Base-by-base conservation (phyloP, 352 stramenopile genomes). In the Phytophthora macrochlamydospora region DNA sequence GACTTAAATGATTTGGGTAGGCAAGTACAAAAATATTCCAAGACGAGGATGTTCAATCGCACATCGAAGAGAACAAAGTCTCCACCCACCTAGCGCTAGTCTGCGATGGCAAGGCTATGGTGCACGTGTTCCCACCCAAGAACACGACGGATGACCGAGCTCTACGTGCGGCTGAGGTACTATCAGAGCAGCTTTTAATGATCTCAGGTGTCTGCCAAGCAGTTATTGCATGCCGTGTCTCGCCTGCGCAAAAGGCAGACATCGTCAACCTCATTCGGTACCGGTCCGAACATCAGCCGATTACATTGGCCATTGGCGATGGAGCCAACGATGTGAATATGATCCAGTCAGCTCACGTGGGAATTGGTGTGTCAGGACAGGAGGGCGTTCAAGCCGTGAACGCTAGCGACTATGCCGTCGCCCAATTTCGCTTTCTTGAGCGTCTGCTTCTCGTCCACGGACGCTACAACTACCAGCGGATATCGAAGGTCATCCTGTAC, bases 381-480 rank as follows among this genome's bases (percentile, higher is more conserved):
- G 93, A 98, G 59, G 93, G 93, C 18, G 72, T 96, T 2, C 94
- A 97, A 68, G 89, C 94, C 8, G 93, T 97, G 24, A 98, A 97
- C 56, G 85, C 92, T 13, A 93, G 85, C 31, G 94, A 98, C 80
- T 98, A 97, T 53, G 90, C 92, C 7, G 97, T 98, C 68, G 91
- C 86, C 1, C 87, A 97, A 59, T 98, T 98, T 68, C 82, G 95
- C 12, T 98, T 97, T 65, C 76, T 99, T 1, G 80, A 98, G 64
- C 67, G 89, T n/a, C 78, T 99, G 11, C 75, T 99, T 40, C 80
- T 99, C 3, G 93, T 99, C 53, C 97, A 99, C 69, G 97, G 97
- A 5, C 87, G 97, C 45, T 99, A 91, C 81, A 98, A 99, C 75
- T 99, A 99, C 71, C 85, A 92, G n/a, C 92, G 97, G 29, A 90